Evolutionary conservation across 345 rosid species (phyloP).

Genomic region (Populus deltoides): DNA sequence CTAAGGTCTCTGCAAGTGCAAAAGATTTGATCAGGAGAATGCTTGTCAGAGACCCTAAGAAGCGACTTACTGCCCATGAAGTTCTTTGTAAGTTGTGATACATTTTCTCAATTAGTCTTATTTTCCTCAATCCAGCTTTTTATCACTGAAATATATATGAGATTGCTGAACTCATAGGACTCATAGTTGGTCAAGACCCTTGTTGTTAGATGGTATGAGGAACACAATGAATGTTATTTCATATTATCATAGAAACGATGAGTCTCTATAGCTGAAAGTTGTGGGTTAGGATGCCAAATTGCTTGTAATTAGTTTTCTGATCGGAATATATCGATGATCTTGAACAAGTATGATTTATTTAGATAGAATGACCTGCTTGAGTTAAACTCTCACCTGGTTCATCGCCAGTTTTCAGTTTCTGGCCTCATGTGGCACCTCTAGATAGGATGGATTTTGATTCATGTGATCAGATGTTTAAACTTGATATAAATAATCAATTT

Average conservation of each 20-base stretch:
- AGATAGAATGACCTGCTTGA: not conserved
- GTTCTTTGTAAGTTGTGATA: slow-evolving; percentile 57
- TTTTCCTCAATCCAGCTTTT: not conserved
- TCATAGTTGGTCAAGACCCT: not conserved
- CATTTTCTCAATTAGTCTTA: not conserved
- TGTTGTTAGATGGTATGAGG: not conserved
- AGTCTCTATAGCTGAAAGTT: not conserved
- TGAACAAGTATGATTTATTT: not conserved
- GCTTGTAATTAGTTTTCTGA: not conserved
- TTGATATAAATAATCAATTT: not conserved
- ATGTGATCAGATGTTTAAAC: not conserved
- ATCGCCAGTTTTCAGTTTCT: not conserved
- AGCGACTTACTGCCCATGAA: slow-evolving; percentile 69
- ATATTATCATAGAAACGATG: not conserved
- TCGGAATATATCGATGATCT: not conserved
- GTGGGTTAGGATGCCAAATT: not conserved
- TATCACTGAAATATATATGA: not conserved
- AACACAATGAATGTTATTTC: not conserved
- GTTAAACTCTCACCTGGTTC: not conserved
- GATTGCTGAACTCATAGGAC: not conserved
- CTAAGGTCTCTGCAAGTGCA: slow-evolving; percentile 70
- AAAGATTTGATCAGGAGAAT: slow-evolving; percentile 76
- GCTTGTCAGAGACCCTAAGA: slow-evolving; percentile 65
- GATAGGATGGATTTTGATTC: not conserved
- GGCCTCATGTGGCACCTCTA: not conserved